Evolutionary conservation across 768 basidiomycete genomes (phyloP).

Genomic region (Albatrellus ellisii): DNA sequence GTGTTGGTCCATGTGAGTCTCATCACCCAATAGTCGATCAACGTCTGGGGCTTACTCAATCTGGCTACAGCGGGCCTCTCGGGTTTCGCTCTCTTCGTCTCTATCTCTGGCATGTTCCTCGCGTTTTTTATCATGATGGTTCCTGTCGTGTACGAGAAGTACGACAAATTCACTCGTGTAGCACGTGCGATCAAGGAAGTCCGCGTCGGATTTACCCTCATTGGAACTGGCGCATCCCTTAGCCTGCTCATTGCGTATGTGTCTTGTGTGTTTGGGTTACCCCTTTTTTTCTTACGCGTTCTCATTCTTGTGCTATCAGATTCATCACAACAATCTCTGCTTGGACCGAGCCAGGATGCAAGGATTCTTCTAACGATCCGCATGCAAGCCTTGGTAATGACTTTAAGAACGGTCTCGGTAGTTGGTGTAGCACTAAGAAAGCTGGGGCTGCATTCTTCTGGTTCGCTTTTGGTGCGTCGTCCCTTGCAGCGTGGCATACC

Average conservation of each 20-base stretch:
- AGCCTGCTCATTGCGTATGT: slow-evolving; percentile 71
- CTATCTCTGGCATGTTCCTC: slow-evolving; percentile 59
- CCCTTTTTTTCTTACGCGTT: slow-evolving; percentile 4
- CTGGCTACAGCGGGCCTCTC: slow-evolving; percentile 59
- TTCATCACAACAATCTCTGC: slow-evolving; percentile 72
- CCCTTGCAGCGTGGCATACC: background rate
- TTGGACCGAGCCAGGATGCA: slow-evolving; percentile 86
- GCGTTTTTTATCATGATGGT: slow-evolving; percentile 62
- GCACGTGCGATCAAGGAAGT: slow-evolving; percentile 75
- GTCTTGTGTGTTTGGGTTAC: background rate
- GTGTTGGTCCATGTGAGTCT: slow-evolving; percentile 73
- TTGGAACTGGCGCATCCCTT: slow-evolving; percentile 49
- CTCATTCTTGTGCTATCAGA: slow-evolving; percentile 23
- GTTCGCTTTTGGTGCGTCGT: slow-evolving; percentile 57
- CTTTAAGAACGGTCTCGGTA: slow-evolving; percentile 53
- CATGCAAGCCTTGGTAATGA: slow-evolving; percentile 48
- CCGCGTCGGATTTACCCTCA: slow-evolving; percentile 75
- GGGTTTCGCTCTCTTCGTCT: slow-evolving; percentile 75
- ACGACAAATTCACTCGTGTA: slow-evolving; percentile 64
- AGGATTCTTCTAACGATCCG: slow-evolving; percentile 72
- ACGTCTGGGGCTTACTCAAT: background rate
- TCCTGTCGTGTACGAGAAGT: slow-evolving; percentile 76
- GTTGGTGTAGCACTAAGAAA: slow-evolving; percentile 91
- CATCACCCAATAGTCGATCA: background rate
- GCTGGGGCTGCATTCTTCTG: slow-evolving; percentile 86